Conservation (phyloP, 495 filamentous ascomycete species). For the Cercophora newfieldiana region DNA sequence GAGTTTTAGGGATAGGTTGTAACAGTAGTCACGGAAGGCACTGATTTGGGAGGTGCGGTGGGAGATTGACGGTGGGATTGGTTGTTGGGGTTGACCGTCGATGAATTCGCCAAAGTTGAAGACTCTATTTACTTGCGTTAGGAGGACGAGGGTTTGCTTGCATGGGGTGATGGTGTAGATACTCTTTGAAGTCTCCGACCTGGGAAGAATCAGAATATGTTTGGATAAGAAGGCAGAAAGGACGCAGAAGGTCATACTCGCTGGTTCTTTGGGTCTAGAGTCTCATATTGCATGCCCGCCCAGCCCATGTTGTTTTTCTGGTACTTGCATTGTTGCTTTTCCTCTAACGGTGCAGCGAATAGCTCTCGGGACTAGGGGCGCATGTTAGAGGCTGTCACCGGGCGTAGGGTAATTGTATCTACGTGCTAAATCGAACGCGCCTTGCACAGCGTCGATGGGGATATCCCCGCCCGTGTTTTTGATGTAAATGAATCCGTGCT, state of each 20-base stretch:
- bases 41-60: conserved; percentile 60
- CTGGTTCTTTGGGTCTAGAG: conserved; percentile 80
- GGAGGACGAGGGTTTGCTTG: not conserved
- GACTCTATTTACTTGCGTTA: conserved; percentile 54
- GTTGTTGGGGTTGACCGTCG: conserved; percentile 73
- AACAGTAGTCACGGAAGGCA: conserved; percentile 68
- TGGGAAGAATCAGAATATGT: conserved; percentile 27
- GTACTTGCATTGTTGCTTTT: conserved; percentile 75
- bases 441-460: conserved; percentile 62
- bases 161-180: conserved; percentile 24
- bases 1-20: conserved; percentile 69
- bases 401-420: not conserved
- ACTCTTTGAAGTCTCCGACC: conserved; percentile 95
- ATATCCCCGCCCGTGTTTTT: conserved; percentile 67
- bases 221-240: not conserved
- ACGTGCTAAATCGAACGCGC: conserved; percentile 72
- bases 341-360: conserved; percentile 67
- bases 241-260: conserved; percentile 52
- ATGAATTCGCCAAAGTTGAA: conserved; percentile 88
- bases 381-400: conserved; percentile 3
- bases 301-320: conserved; percentile 82
- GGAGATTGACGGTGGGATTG: conserved; percentile 66
- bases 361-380: conserved; percentile 68
- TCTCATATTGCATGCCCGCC: conserved; percentile 86
- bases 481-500: conserved; percentile 88